phyloP scores from a whole-genome alignment of 495 filamentous ascomycete species.

The Xylaria nigripes region DNA sequence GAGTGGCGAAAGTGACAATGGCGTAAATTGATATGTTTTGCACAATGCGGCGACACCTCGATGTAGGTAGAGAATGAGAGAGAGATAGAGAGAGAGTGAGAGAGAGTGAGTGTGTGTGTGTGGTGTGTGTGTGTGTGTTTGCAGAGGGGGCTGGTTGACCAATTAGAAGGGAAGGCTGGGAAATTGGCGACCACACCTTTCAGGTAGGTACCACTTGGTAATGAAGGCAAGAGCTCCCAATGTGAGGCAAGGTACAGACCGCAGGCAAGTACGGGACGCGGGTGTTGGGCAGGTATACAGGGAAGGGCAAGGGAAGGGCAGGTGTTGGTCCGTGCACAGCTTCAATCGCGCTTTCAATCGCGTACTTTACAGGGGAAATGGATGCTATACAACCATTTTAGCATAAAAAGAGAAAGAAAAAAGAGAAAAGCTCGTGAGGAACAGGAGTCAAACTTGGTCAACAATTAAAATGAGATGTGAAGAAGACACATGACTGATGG shows the following conservation, averaged over 20 bases:
- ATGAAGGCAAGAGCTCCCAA: background rate
- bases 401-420: too few relatives aligned
- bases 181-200: background rate
- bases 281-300: background rate
- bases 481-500: background rate
- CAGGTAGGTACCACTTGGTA: background rate
- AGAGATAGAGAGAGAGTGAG: too few relatives aligned
- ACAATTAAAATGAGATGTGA: background rate
- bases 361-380: background rate
- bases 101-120: too few relatives aligned
- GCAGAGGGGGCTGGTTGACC: slow-evolving; percentile 1
- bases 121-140: too few relatives aligned
- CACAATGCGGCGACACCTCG: background rate
- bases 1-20: background rate
- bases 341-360: background rate
- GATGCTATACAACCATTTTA: background rate
- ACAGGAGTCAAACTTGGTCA: background rate
- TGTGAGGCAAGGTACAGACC: background rate
- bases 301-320: too few relatives aligned
- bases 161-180: background rate
- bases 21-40: background rate
- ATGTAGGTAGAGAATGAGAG: background rate
- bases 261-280: too few relatives aligned
- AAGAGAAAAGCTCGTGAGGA: background rate
- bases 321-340: background rate